Conservation (phyloP, 2,329 filamentous ascomycete species). For the Cladosporium velox region DNA sequence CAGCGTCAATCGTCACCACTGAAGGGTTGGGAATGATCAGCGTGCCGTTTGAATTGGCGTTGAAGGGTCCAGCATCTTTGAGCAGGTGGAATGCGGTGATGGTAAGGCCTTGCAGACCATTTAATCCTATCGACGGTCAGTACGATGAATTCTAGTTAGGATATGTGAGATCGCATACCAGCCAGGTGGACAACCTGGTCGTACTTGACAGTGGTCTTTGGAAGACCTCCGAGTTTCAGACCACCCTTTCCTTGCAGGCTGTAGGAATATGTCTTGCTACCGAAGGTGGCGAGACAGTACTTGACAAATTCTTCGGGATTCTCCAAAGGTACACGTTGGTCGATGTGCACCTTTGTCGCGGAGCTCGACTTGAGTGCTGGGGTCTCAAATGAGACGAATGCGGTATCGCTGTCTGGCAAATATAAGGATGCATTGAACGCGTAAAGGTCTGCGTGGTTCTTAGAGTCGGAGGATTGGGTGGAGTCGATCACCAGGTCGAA, state of each 20-base stretch:
- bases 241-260: conserved; percentile 55
- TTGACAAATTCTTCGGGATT: conserved; percentile 50
- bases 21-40: conserved; percentile 66
- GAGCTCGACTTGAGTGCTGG: conserved; percentile 48
- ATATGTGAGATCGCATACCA: background rate
- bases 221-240: conserved; percentile 54
- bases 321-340: conserved; percentile 48
- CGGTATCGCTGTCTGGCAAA: conserved; percentile 42
- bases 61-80: conserved; percentile 32
- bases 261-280: conserved; percentile 52
- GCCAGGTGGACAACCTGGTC: conserved; percentile 56
- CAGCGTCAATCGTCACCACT: conserved; percentile 65
- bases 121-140: conserved; percentile 50
- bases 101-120: conserved; percentile 58
- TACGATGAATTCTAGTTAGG: background rate
- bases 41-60: conserved; percentile 62
- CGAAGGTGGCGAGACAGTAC: conserved; percentile 53
- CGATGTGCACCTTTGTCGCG: conserved; percentile 45
- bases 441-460: conserved; percentile 57
- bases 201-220: conserved; percentile 54
- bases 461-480: conserved; percentile 36
- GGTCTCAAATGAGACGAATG: conserved; percentile 50
- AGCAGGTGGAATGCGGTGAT: conserved; percentile 53
- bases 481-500: conserved; percentile 3
- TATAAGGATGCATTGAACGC: conserved; percentile 55